Conservation (phyloP, 352 stramenopile genomes). For the Pythium dissimile region DNA sequence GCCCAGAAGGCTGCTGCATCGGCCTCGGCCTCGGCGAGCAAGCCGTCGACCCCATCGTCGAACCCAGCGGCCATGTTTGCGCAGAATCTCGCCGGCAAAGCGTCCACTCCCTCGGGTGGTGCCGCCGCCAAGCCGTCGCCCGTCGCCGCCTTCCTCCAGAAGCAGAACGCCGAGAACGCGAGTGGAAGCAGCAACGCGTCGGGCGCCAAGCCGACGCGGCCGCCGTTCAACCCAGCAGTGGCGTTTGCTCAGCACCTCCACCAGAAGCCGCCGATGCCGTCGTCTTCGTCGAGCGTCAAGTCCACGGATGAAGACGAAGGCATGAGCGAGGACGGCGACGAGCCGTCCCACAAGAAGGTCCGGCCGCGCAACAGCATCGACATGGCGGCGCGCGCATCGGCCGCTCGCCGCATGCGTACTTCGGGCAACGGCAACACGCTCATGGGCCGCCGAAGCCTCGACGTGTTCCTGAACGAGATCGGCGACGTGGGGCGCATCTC, state of each 20-base stretch:
- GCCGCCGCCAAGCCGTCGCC: not conserved
- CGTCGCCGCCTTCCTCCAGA: slow-evolving; percentile 11
- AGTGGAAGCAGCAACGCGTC: not conserved
- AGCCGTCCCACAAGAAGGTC: slow-evolving; percentile 74
- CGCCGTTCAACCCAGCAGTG: slow-evolving; percentile 23
- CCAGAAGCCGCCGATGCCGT: slow-evolving; percentile 42
- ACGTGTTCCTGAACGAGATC: slow-evolving; percentile 81
- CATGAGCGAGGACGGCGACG: slow-evolving; percentile 42
- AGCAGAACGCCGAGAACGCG: slow-evolving; percentile 13
- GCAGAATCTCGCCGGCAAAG: slow-evolving; percentile 15
- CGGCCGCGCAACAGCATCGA: slow-evolving; percentile 75
- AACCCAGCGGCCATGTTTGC: slow-evolving; percentile 60
- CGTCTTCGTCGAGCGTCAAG: slow-evolving; percentile 27
- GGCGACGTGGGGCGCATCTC: slow-evolving; percentile 75
- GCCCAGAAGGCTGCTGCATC: slow-evolving; percentile 43
- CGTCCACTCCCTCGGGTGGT: not conserved
- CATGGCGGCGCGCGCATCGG: slow-evolving; percentile 60
- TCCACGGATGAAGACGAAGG: slow-evolving; percentile 34
- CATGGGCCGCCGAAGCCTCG: slow-evolving; percentile 52
- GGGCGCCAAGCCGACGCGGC: not conserved
- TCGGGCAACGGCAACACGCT: slow-evolving; percentile 49
- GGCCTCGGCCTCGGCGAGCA: not conserved
- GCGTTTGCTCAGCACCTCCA: slow-evolving; percentile 50
- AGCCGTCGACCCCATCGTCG: slow-evolving; percentile 13
- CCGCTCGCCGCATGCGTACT: slow-evolving; percentile 60